A percentile compares a stretch with the other conserved stretches of the same genome.
Evolutionary conservation across 2,329 filamentous ascomycete genomes (phyloP).

Genomic region (Aaosphaeria arxii): DNA sequence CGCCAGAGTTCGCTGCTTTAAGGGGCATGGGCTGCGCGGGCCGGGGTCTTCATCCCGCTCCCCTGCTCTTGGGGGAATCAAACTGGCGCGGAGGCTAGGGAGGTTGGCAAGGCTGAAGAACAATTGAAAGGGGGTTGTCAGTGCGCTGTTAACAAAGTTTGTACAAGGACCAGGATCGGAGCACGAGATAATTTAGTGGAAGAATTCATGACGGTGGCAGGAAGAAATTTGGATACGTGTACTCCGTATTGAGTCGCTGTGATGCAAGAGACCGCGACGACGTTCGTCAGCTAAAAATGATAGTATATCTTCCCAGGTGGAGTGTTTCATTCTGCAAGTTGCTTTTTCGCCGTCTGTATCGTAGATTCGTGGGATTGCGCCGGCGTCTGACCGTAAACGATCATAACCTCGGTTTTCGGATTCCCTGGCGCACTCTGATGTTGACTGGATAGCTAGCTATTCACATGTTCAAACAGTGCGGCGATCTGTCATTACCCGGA

Average conservation of each 20-base stretch:
- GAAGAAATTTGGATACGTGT: not conserved
- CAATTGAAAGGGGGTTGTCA: conserved; percentile 11
- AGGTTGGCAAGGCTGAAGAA: conserved; percentile 6
- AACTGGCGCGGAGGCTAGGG: conserved; percentile 1
- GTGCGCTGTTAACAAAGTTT: conserved; percentile 4
- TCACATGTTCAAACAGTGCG: conserved; percentile 66
- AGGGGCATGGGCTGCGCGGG: conserved; percentile 8
- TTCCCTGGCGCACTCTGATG: conserved; percentile 4
- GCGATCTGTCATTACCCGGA: conserved; percentile 93
- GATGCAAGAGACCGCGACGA: too few relatives aligned
- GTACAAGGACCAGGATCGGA: conserved; percentile 5
- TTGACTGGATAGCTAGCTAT: not conserved
- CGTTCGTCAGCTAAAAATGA: too few relatives aligned
- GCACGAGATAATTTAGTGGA: not conserved
- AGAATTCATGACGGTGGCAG: not conserved
- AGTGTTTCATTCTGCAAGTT: conserved; percentile 10
- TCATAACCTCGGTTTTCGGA: too few relatives aligned
- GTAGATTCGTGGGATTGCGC: not conserved
- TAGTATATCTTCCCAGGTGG: not conserved
- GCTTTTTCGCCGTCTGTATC: conserved; percentile 4
- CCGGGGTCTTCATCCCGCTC: conserved; percentile 7
- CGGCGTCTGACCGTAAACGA: too few relatives aligned
- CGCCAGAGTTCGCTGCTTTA: conserved; percentile 1
- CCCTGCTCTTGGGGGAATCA: conserved; percentile 8
- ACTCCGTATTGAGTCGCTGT: too few relatives aligned